Percentiles rank a stretch among this genome's conserved stretches.
Evolutionary conservation across 1,139 yeast species (phyloP).

Genomic region (Casaregolazyma lundiana): DNA sequence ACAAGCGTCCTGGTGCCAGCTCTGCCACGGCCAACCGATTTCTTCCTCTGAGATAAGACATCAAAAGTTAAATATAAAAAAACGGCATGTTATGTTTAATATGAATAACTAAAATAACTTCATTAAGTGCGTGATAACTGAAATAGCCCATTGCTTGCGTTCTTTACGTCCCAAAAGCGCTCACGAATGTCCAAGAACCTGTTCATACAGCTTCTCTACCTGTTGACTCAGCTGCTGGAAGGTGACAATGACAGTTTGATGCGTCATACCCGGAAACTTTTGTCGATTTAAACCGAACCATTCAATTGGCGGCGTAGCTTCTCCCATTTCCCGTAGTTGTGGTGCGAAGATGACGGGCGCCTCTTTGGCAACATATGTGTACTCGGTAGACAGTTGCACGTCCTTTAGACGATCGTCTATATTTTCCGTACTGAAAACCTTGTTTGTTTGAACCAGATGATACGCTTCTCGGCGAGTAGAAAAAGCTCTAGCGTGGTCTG

Average conservation of each 20-base stretch:
- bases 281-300: conserved; percentile 94
- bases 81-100: conserved; percentile 7
- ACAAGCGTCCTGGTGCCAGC: conserved; percentile 95
- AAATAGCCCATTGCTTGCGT: no score
- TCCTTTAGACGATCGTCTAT: conserved; percentile 58
- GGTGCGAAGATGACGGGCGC: conserved; percentile 88
- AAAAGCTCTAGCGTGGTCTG: conserved; percentile 62
- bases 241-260: conserved; percentile 68
- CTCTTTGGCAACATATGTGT: conserved; percentile 55
- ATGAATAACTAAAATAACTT: background rate
- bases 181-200: conserved; percentile 25
- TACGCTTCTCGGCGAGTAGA: conserved; percentile 43
- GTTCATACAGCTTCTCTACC: conserved; percentile 35
- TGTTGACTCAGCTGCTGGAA: conserved; percentile 70
- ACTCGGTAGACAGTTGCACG: conserved; percentile 58
- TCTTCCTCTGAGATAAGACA: conserved; percentile 36
- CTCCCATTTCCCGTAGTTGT: conserved; percentile 83
- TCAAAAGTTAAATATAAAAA: conserved; percentile 11
- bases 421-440: conserved; percentile 16
- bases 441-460: conserved; percentile 17
- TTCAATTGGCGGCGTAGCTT: conserved; percentile 95
- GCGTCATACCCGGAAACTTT: conserved; percentile 80
- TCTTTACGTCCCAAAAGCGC: background rate
- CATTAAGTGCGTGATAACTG: background rate
- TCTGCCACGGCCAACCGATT: conserved; percentile 67